These are phyloP conservation scores for Phlebopus sp. DNA, from an alignment of 1,284 basidiomycete genomes.

Conservation along the genomic window DNA sequence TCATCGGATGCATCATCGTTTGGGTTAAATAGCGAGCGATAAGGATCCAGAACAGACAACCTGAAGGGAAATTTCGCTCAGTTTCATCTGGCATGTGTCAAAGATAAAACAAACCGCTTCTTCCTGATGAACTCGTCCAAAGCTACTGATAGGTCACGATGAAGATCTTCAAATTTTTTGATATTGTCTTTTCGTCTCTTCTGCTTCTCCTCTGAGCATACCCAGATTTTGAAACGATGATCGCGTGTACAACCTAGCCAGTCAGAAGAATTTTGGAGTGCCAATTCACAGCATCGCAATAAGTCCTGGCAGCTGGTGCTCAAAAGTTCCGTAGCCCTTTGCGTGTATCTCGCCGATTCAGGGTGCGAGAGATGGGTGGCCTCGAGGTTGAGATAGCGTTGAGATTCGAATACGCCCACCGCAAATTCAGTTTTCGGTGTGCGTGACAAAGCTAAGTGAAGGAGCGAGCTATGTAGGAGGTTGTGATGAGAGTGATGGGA, in stretches of 20 bases:
- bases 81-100: background rate
- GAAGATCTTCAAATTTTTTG: constrained; percentile 37
- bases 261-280: constrained; percentile 44
- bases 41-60: constrained; percentile 67
- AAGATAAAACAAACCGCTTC: constrained; percentile 42
- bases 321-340: constrained; percentile 52
- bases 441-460: constrained; percentile 31
- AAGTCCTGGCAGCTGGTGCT: constrained; percentile 57
- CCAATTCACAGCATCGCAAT: constrained; percentile 46
- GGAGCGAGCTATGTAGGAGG: constrained; percentile 28
- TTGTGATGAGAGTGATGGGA: constrained; percentile 19
- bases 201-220: constrained; percentile 26
- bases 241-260: constrained; percentile 52
- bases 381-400: constrained; percentile 77
- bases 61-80: constrained; percentile 34
- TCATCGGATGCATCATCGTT: constrained; percentile 33
- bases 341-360: constrained; percentile 49
- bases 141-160: constrained; percentile 37
- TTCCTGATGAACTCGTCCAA: constrained; percentile 50
- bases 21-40: constrained; percentile 58
- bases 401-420: constrained; percentile 81
- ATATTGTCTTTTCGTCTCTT: constrained; percentile 37
- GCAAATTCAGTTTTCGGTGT: constrained; percentile 46
- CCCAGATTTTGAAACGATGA: constrained; percentile 41
- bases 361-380: constrained; percentile 52